Percentiles rank a stretch among this genome's conserved stretches.
These are phyloP conservation scores for Suillus tomentosus DNA, from an alignment of 768 basidiomycete genomes.

Conservation along the genomic window DNA sequence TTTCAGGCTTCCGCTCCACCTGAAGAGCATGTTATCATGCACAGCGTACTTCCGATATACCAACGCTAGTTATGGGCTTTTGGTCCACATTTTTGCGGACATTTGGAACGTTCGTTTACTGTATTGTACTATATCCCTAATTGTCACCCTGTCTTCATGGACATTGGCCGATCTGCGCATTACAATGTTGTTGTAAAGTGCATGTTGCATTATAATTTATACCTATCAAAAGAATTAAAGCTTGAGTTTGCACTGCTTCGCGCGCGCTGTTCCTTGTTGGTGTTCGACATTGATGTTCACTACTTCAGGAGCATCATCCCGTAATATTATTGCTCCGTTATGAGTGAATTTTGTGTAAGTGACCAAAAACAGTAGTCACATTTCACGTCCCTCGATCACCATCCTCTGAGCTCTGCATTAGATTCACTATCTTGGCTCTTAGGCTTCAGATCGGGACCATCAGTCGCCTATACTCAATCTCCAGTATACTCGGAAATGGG, in stretches of 20 bases:
- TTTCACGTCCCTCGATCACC: not conserved
- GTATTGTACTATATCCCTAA: conserved; percentile 27
- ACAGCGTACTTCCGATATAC: conserved; percentile 31
- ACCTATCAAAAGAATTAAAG: too few relatives aligned
- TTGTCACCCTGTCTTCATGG: conserved; percentile 15
- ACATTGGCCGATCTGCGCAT: conserved; percentile 1
- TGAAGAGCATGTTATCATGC: conserved; percentile 12
- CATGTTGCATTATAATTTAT: not conserved
- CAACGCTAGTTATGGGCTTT: conserved; percentile 24
- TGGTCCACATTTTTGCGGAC: not conserved
- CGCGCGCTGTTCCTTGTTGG: not conserved
- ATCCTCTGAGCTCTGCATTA: not conserved
- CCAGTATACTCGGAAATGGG: conserved; percentile 59
- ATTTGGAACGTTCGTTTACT: conserved; percentile 24
- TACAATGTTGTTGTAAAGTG: conserved; percentile 1
- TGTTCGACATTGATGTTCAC: not conserved
- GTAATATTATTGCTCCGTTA: too few relatives aligned
- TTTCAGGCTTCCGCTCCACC: conserved; percentile 11
- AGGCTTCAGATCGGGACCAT: conserved; percentile 4
- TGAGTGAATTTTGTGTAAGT: too few relatives aligned
- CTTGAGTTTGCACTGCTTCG: not conserved
- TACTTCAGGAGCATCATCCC: too few relatives aligned
- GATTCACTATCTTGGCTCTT: not conserved
- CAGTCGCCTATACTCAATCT: not conserved
- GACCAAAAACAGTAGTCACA: conserved; percentile 9